These are phyloP conservation scores for Diospyros lotus DNA, from an alignment of 148 eudicot species.

Conservation along the genomic window DNA sequence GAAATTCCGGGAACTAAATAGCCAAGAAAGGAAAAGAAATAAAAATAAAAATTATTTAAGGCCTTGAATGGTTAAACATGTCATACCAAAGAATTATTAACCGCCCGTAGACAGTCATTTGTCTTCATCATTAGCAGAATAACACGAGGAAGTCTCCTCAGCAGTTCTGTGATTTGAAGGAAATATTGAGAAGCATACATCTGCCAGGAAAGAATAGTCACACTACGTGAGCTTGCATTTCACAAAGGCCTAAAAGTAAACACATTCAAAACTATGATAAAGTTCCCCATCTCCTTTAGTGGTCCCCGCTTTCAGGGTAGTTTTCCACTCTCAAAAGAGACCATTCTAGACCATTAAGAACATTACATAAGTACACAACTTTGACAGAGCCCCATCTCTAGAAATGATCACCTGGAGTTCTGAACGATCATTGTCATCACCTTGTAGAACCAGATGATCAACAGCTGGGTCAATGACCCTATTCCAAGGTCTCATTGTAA, in stretches of 20 bases:
- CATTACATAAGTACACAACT: not conserved
- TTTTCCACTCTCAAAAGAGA: not conserved
- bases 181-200: slow-evolving; percentile 95
- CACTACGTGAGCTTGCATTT: not conserved
- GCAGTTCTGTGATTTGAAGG: slow-evolving; percentile 85
- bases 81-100: slow-evolving; percentile 79
- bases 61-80: not conserved
- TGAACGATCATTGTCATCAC: slow-evolving; percentile 62
- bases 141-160: slow-evolving; percentile 88
- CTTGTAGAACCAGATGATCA: slow-evolving; percentile 87
- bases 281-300: slow-evolving; percentile 1
- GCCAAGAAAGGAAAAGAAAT: not conserved
- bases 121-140: slow-evolving; percentile 93
- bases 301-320: not conserved
- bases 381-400: not conserved
- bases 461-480: slow-evolving; percentile 78
- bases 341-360: not conserved
- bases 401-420: slow-evolving; percentile 68
- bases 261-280: not conserved
- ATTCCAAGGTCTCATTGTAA: slow-evolving; percentile 96
- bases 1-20: not conserved
- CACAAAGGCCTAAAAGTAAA: not conserved
- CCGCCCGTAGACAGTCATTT: slow-evolving; percentile 88
- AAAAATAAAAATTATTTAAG: not conserved
- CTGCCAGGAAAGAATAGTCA: slow-evolving; percentile 38